Evolutionary conservation across 78 protist genomes (phyloP).

Genomic region (slime mould (Dictyostelium discoideum)): DNA sequence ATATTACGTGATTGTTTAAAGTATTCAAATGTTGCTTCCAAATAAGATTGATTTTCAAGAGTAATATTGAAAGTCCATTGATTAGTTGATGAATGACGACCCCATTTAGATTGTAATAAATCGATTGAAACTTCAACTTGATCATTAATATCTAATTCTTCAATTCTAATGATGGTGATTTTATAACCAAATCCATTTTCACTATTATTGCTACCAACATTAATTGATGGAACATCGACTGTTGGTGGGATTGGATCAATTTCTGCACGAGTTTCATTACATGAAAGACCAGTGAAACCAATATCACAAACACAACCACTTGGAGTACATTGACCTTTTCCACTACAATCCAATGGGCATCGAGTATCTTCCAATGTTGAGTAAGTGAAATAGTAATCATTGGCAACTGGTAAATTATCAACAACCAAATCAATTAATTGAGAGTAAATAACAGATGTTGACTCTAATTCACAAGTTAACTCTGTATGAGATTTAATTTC

Average conservation of each 20-base stretch:
- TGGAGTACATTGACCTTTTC: background rate
- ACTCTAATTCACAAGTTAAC: background rate
- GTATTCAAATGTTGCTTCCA: constrained; percentile 10
- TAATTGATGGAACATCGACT: constrained; percentile 3
- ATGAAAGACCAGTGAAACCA: background rate
- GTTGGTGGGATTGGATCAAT: constrained; percentile 6
- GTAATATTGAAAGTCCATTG: constrained; percentile 12
- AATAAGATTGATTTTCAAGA: background rate
- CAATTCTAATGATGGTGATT: background rate
- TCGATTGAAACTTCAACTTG: background rate
- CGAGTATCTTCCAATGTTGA: background rate
- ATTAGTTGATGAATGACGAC: background rate
- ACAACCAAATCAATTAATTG: background rate
- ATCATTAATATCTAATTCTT: background rate
- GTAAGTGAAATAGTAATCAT: background rate
- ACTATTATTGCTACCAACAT: background rate
- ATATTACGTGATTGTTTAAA: background rate
- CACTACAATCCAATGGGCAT: background rate
- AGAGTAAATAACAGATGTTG: background rate
- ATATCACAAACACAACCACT: constrained; percentile 2
- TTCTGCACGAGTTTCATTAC: constrained; percentile 1
- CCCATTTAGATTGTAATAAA: background rate
- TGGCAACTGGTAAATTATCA: constrained; percentile 11
- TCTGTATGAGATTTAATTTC: background rate
- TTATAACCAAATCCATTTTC: constrained; percentile 3